Base-by-base conservation (phyloP, 208 protist genomes). In the Blechomonas ayalai region DNA sequence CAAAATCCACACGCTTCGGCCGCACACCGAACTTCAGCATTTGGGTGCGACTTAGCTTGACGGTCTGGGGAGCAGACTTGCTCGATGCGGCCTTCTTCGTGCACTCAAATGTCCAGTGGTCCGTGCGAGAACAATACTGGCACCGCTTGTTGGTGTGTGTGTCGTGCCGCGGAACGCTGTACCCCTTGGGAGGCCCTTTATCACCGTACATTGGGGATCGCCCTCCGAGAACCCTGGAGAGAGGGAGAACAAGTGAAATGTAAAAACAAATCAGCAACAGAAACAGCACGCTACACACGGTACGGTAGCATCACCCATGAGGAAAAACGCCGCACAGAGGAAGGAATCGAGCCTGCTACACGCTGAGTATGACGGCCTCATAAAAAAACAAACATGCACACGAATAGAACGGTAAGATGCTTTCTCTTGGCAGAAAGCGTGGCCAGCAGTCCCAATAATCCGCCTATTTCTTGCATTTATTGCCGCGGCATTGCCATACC, bases 61-160 rank as follows among this genome's bases (percentile, higher is more conserved):
- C 38, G 15, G 72, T 61, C 9, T n/a, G 29, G 13, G n/a, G 4
- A 13, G 36, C 22, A 2, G 49, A 13, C 15, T 26, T 41, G 27
- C 44, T 54, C 41, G 59, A 63, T 22, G 25, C 40, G 0, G 22
- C 24, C 2, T 47, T 44, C 1, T 31, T 25, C 26, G 55, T 56
- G 43, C 84, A 93, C 53, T 90, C 80, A 42, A 67, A 93, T 4
- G 84, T 83, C 81, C 84, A 93, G 58, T 93, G 84, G 25, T 49
- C 52, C 8, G 41, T 71, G 23, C 72, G 77, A 2, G 42, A 36
- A 58, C 84, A 93, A 28, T 69, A 59, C 55, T 93, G 84, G 36
- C 84, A 93, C 9, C 35, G 35, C 41, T 60, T 45, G 12, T 39
- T 6, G 1, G 40, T 7, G 1, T 64, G 59, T 7, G 55, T 60